Evolutionary conservation across 441 rosid genomes (phyloP).

Genomic region (Gossypium davidsonii): DNA sequence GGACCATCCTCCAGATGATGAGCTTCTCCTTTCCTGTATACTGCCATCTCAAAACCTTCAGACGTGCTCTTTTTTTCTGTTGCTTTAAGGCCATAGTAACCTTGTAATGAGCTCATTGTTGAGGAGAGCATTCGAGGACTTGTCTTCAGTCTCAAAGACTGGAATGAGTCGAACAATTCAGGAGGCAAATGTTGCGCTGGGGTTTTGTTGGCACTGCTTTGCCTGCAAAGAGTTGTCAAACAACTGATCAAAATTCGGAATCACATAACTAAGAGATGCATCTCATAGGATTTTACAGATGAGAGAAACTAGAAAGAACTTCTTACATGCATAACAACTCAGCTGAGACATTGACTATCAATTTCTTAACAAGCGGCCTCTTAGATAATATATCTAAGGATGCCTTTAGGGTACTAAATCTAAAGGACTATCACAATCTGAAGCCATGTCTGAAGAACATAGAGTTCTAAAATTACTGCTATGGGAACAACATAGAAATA

Average conservation of each 20-base stretch:
- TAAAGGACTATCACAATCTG: too few relatives aligned
- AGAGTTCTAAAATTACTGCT: neutral
- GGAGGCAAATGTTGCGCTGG: slow-evolving; percentile 19
- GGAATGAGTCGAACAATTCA: slow-evolving; percentile 54
- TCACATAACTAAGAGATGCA: neutral
- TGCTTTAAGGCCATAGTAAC: slow-evolving; percentile 50
- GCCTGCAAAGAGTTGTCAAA: slow-evolving; percentile 35
- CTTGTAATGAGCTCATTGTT: slow-evolving; percentile 58
- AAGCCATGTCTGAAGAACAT: too few relatives aligned
- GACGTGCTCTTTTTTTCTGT: slow-evolving; percentile 23
- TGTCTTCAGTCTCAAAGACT: slow-evolving; percentile 44
- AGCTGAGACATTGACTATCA: neutral
- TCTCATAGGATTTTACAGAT: neutral
- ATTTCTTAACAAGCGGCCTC: too few relatives aligned
- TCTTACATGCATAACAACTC: neutral
- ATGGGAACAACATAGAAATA: neutral
- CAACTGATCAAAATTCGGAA: neutral
- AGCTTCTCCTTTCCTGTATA: slow-evolving; percentile 28
- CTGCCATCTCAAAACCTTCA: slow-evolving; percentile 43
- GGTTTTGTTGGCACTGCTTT: slow-evolving; percentile 27
- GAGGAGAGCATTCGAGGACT: slow-evolving; percentile 41
- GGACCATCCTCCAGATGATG: neutral
- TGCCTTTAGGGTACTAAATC: too few relatives aligned
- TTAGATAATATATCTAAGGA: too few relatives aligned
- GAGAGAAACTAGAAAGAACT: neutral